These are phyloP conservation scores for Fagus crenata DNA, from an alignment of 306 rosid species.

Conservation along the genomic window DNA sequence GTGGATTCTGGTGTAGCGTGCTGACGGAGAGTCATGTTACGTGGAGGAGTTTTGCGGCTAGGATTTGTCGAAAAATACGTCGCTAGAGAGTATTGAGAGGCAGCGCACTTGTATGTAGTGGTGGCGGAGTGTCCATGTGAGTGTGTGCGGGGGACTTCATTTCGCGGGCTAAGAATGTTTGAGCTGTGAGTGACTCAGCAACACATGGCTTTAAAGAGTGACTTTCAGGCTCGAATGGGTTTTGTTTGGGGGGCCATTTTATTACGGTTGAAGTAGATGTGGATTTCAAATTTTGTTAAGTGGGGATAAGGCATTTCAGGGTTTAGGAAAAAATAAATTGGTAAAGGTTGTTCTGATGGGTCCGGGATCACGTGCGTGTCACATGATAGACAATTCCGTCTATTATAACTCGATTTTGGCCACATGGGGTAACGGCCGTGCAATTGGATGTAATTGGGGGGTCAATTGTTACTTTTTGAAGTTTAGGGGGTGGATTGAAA, in stretches of 20 bases:
- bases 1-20: not conserved
- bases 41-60: slow-evolving; percentile 37
- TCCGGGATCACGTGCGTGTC: no score
- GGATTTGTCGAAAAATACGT: slow-evolving; percentile 25
- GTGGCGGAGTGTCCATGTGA: slow-evolving; percentile 38
- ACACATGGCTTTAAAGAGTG: not conserved
- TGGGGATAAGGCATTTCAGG: no score
- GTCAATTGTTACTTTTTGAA: no score
- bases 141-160: slow-evolving; percentile 57
- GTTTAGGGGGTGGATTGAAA: no score
- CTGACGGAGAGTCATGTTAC: not conserved
- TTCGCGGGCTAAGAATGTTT: slow-evolving; percentile 23
- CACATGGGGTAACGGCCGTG: no score
- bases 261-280: no score
- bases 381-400: no score
- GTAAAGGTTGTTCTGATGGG: no score
- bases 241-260: not conserved
- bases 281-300: no score
- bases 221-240: slow-evolving; percentile 10
- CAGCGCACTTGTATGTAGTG: slow-evolving; percentile 20
- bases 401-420: no score
- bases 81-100: slow-evolving; percentile 3
- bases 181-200: slow-evolving; percentile 3
- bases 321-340: no score
- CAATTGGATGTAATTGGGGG: no score